Evolutionary conservation across 768 basidiomycete species (phyloP), one percentile per base, ranked within the genome.

Genomic region (Pleurotus sapidus): DNA sequence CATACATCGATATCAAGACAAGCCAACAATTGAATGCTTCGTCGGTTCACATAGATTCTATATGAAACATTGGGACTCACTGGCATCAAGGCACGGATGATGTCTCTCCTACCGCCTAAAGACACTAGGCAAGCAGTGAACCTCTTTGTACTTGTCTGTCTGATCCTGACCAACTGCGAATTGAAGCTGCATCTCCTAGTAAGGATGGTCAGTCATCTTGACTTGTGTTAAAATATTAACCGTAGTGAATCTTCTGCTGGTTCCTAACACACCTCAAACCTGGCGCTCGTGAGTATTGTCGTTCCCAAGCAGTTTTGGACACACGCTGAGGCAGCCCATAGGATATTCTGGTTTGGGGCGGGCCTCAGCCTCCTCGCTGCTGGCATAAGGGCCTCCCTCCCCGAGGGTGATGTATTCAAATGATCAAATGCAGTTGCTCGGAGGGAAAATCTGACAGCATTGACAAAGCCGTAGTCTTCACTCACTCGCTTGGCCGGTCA

Each of bases 391-490:
- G 67, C 74, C 1, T 46, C 70, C 48, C 66, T 88, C 0, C 88
- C 88, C 7, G 88, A 89, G 64, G 82, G 79, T 14, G 69, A 71
- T 48, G 70, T 83, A 53, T 89, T 86, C 72, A 57, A 83, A 24
- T 70, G 77, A 15, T 83, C 82, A 18, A 37, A 37, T 15, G 38
- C 23, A 39, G 27, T 18, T 40, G 18, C 38, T 24, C 30, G 47
- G 34, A 56, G 38, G 11, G 60, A 42, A 2, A 78, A 81, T 3
- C 58, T 68, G 7, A 65, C 56, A 1, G 66, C 75, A 59, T 61
- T 6, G 58, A 73, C 55, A 80, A 83, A 70, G 79, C 79, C 2
- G 70, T 67, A 61, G 59, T 75, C 1, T 90, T 90, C 76, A 18
- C 87, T 11, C 74, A 62, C 48, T 85, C 87, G 64, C 76, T n/a